Conservation (phyloP, 495 filamentous ascomycete genomes). For the Lindgomyces ingoldianus region DNA sequence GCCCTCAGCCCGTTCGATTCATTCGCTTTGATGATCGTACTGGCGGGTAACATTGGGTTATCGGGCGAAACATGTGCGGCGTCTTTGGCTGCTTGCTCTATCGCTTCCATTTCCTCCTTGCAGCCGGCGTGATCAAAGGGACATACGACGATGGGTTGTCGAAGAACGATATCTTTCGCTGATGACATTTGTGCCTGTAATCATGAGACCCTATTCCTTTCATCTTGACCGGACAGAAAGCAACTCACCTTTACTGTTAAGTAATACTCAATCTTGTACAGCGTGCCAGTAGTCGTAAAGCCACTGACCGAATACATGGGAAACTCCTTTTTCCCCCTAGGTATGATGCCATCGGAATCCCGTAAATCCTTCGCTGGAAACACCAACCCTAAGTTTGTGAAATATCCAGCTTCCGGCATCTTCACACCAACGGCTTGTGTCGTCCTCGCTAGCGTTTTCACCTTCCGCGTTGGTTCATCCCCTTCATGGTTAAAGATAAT, state of each 20-base stretch:
- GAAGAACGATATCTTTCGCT: slow-evolving; percentile 83
- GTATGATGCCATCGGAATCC: slow-evolving; percentile 85
- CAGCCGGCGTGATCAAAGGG: slow-evolving; percentile 93
- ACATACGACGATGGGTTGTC: slow-evolving; percentile 94
- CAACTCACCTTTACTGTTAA: slow-evolving; percentile 81
- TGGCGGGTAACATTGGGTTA: slow-evolving; percentile 84
- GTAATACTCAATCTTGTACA: slow-evolving; percentile 99
- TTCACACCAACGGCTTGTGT: slow-evolving; percentile 78
- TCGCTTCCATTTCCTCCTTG: slow-evolving; percentile 97
- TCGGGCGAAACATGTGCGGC: slow-evolving; percentile 81
- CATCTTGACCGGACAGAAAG: too few relatives aligned
- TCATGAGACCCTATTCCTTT: slow-evolving; percentile 16
- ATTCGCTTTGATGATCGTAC: slow-evolving; percentile 73
- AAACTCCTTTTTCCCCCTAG: slow-evolving; percentile 80
- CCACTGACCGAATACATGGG: slow-evolving; percentile 84
- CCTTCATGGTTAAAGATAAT: slow-evolving; percentile 97
- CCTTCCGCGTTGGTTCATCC: slow-evolving; percentile 90
- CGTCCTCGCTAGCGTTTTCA: slow-evolving; percentile 81
- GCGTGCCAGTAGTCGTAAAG: slow-evolving; percentile 88
- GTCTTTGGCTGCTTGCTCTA: slow-evolving; percentile 91
- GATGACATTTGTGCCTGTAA: slow-evolving; percentile 83
- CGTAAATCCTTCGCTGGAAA: slow-evolving; percentile 89
- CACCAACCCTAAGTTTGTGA: slow-evolving; percentile 85
- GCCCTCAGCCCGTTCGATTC: slow-evolving; percentile 75
- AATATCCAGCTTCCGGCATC: slow-evolving; percentile 82